phyloP scores from a whole-genome alignment of 257 asterid species.

The Oldenlandia corymbosa region DNA sequence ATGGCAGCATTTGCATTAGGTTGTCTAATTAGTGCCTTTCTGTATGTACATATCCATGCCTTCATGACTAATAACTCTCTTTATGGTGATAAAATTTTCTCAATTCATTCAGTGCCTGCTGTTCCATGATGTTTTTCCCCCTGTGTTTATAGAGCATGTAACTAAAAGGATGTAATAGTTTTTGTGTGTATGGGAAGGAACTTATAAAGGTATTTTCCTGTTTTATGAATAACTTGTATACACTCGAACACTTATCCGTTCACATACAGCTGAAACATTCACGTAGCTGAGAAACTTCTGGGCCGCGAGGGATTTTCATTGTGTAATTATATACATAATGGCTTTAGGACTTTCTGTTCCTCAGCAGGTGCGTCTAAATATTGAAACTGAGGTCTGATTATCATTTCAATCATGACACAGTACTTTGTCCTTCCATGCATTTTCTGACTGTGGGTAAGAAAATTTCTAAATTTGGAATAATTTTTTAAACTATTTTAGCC shows the following conservation, averaged over 20 bases:
- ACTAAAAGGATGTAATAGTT: not conserved
- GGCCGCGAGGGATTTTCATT: conserved; percentile 34
- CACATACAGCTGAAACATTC: conserved; percentile 52
- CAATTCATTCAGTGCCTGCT: too few relatives aligned
- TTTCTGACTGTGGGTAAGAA: too few relatives aligned
- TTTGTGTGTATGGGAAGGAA: not conserved
- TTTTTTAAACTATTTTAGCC: too few relatives aligned
- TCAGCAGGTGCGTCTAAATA: conserved; percentile 54
- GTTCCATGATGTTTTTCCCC: not conserved
- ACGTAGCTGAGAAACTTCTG: conserved; percentile 45
- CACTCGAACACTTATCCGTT: conserved; percentile 11
- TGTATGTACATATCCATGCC: not conserved
- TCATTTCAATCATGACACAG: not conserved
- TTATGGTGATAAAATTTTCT: too few relatives aligned
- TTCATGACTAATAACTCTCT: too few relatives aligned
- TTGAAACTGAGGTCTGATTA: conserved; percentile 2
- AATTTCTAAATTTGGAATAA: too few relatives aligned
- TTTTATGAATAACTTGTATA: not conserved
- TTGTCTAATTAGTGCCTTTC: not conserved
- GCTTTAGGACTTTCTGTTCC: conserved; percentile 53
- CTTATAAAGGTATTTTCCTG: not conserved
- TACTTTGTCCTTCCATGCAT: not conserved
- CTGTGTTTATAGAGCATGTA: not conserved
- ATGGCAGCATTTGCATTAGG: not conserved
- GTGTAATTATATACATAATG: conserved; percentile 33